Conservation (phyloP, 139 green algal species). For the Nannochloris sp. region DNA sequence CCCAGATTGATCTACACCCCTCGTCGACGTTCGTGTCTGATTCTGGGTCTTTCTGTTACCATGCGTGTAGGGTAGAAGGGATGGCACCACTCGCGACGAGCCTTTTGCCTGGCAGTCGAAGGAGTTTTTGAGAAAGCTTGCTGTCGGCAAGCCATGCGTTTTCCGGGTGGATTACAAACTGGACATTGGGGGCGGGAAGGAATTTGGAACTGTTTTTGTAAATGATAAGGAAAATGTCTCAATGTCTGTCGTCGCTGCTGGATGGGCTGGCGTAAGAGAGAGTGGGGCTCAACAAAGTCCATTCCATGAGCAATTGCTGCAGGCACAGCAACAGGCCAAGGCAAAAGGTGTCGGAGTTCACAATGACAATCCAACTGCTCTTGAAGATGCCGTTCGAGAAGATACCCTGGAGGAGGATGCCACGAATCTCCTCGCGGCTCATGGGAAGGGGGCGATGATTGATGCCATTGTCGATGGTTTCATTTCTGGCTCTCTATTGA, state of each 20-base stretch:
- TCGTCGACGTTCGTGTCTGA: not conserved
- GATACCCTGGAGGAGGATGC: constrained; percentile 37
- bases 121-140: constrained; percentile 85
- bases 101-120: constrained; percentile 82
- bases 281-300: constrained; percentile 53
- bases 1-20: not conserved
- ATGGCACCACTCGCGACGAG: constrained; percentile 81
- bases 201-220: constrained; percentile 91
- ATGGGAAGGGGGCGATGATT: constrained; percentile 72
- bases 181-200: constrained; percentile 61
- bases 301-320: constrained; percentile 72
- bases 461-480: constrained; percentile 77
- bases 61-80: constrained; percentile 71
- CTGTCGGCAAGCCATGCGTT: constrained; percentile 72
- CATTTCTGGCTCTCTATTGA: constrained; percentile 63
- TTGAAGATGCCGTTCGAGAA: constrained; percentile 31
- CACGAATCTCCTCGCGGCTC: constrained; percentile 38
- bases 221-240: constrained; percentile 70
- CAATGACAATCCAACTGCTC: constrained; percentile 56
- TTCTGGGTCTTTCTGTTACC: not conserved
- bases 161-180: constrained; percentile 92
- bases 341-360: constrained; percentile 58
- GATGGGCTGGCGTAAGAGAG: constrained; percentile 70
- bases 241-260: constrained; percentile 50
- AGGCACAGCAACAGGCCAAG: constrained; percentile 63